Evolutionary conservation across 2,329 filamentous ascomycete genomes (phyloP), one percentile per base, ranked within the genome.

Genomic region (Fusarium odoratissimum): DNA sequence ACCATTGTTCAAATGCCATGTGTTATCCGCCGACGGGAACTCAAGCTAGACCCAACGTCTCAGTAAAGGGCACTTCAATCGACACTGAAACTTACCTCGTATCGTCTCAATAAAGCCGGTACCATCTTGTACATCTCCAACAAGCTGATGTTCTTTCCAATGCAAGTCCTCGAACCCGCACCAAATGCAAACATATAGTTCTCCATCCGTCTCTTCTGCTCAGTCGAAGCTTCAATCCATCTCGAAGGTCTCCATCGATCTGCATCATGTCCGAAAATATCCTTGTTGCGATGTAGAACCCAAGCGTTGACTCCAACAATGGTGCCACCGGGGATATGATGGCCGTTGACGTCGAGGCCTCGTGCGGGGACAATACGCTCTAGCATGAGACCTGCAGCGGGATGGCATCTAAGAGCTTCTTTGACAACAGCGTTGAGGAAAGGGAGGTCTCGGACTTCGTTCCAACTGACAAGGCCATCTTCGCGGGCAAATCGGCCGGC

Each of bases 351-450:
- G 55, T 89, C 86, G 42, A 88, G 84, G 11, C 92, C 92, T 23
- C 86, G 83, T 0, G 84, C 80, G 0, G 93, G 93, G 0, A 93
- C 91, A 44, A 95, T 84, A 67, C 93, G 88, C 80, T 95, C 93
- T 40, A 95, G 84, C 2, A 91, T 89, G 7, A 95, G 82, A 0
- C 92, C 93, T 0, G 91, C 87, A 1, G 93, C 91, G 0, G 93
- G 93, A 79, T 95, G 92, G 65, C 93, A 78, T 25, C 93, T 88
- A 82, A 95, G 92, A 10, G 91, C 89, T 80, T 96, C 93, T 77
- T 95, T 93, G 76, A 95, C 87, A 58, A 90, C 90, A 5, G 93
- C 93, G 75, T 94, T 91, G 14, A 95, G 88, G 80, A 95, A 95
- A 0, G 89, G 89, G 3, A 95, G 85, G 54, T 88, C 88, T 79